Evolutionary conservation across 2,329 filamentous ascomycete species (phyloP).

Genomic region (Pseudocercospora fijiensis): DNA sequence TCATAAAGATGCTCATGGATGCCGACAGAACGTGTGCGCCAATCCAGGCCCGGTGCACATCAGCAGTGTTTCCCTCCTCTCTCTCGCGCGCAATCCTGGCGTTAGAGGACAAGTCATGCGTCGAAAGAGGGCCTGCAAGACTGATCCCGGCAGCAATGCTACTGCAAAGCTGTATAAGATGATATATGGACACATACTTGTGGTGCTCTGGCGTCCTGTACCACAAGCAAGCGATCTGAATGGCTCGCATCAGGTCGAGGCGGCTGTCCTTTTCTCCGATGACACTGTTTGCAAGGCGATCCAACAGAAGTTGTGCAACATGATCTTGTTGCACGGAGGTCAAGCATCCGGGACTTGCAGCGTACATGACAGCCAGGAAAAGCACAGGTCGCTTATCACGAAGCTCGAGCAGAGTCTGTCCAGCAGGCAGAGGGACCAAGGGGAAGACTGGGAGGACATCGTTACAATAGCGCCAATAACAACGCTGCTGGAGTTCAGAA

Average conservation of each 20-base stretch:
- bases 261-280: slow-evolving; percentile 64
- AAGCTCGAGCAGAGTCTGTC: slow-evolving; percentile 18
- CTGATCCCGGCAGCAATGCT: slow-evolving; percentile 80
- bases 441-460: slow-evolving; percentile 26
- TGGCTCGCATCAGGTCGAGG: slow-evolving; percentile 74
- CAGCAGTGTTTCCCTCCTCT: slow-evolving; percentile 13
- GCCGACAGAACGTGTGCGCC: slow-evolving; percentile 22
- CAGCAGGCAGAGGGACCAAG: slow-evolving; percentile 21
- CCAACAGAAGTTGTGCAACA: slow-evolving; percentile 67
- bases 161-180: slow-evolving; percentile 73
- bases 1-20: slow-evolving; percentile 21
- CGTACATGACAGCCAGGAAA: slow-evolving; percentile 58
- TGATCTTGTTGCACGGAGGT: slow-evolving; percentile 57
- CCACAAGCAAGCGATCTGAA: slow-evolving; percentile 74
- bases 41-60: slow-evolving; percentile 26
- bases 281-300: slow-evolving; percentile 67
- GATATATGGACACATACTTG: slow-evolving; percentile 83
- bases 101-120: background rate
- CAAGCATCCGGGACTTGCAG: slow-evolving; percentile 52
- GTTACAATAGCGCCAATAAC: slow-evolving; percentile 26
- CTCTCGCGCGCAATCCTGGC: background rate
- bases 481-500: slow-evolving; percentile 21
- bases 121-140: slow-evolving; percentile 50
- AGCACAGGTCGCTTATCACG: slow-evolving; percentile 47
- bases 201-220: slow-evolving; percentile 78